Evolutionary conservation across 1,284 basidiomycete genomes (phyloP).

Genomic region (Wallemia hederae): DNA sequence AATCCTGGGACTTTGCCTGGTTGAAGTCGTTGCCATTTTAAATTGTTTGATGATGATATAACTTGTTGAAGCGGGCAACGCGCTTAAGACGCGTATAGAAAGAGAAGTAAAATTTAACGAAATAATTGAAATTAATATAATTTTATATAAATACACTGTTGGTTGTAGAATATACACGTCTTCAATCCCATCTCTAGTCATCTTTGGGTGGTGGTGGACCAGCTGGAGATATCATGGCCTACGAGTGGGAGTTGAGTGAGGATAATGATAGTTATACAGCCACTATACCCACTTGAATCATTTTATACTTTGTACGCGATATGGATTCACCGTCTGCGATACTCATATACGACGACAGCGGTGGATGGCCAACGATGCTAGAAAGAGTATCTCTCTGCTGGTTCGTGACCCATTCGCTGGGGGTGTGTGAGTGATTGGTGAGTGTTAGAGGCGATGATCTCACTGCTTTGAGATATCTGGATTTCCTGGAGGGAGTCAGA

Average conservation of each 20-base stretch:
- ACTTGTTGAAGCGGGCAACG: neutral
- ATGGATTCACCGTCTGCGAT: conserved; percentile 78
- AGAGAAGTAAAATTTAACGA: neutral
- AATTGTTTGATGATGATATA: neutral
- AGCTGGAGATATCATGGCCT: conserved; percentile 97
- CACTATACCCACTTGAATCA: conserved; percentile 48
- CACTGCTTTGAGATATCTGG: conserved; percentile 82
- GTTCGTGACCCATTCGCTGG: conserved; percentile 86
- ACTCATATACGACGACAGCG: conserved; percentile 55
- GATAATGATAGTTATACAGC: neutral
- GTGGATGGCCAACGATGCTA: conserved; percentile 69
- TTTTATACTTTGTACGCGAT: conserved; percentile 73
- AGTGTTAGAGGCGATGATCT: conserved; percentile 13
- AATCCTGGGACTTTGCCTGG: neutral
- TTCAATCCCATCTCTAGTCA: conserved; percentile 26
- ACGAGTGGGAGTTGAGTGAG: neutral
- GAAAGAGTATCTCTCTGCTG: conserved; percentile 84
- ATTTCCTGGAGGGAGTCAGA: too few species aligned
- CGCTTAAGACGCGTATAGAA: neutral
- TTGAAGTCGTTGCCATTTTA: neutral
- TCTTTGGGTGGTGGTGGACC: conserved; percentile 81
- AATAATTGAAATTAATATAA: neutral
- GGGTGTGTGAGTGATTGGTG: conserved; percentile 3
- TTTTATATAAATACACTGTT: neutral
- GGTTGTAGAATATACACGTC: too few species aligned